phyloP scores from a whole-genome alignment of 2,329 filamentous ascomycete species.

The Hymenoscyphus repandus region DNA sequence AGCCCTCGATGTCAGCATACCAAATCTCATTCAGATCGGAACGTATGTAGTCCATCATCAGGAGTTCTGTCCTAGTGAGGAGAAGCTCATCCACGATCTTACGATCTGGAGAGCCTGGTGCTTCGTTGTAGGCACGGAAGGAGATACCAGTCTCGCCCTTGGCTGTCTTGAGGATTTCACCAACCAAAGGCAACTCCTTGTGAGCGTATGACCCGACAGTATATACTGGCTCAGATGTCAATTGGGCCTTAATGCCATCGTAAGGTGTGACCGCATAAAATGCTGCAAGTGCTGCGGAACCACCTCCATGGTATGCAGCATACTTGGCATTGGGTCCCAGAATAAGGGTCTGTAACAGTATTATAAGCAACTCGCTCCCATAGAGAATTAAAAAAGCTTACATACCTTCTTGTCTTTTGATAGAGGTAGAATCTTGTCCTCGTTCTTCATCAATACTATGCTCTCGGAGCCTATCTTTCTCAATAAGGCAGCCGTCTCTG shows the following conservation, averaged over 20 bases:
- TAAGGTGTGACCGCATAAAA: conserved; percentile 60
- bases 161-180: conserved; percentile 44
- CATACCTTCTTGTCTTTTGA: conserved; percentile 51
- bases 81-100: conserved; percentile 21
- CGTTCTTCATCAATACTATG: conserved; percentile 62
- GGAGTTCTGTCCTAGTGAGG: conserved; percentile 24
- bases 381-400: no score
- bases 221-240: conserved; percentile 41
- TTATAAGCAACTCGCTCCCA: no score
- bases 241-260: conserved; percentile 59
- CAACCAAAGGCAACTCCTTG: conserved; percentile 56
- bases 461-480: conserved; percentile 54
- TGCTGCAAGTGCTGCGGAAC: conserved; percentile 29
- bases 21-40: conserved; percentile 33
- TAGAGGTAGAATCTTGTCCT: conserved; percentile 49
- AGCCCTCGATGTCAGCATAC: conserved; percentile 36
- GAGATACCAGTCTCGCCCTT: conserved; percentile 52
- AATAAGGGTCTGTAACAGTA: conserved; percentile 44
- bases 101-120: conserved; percentile 15
- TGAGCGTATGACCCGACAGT: conserved; percentile 60
- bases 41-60: conserved; percentile 37
- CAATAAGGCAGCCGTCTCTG: conserved; percentile 39
- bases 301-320: conserved; percentile 40
- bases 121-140: conserved; percentile 34
- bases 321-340: conserved; percentile 54